These are phyloP conservation scores for Heliamphora exappendiculata DNA, from an alignment of 148 eudicot species.

Conservation along the genomic window DNA sequence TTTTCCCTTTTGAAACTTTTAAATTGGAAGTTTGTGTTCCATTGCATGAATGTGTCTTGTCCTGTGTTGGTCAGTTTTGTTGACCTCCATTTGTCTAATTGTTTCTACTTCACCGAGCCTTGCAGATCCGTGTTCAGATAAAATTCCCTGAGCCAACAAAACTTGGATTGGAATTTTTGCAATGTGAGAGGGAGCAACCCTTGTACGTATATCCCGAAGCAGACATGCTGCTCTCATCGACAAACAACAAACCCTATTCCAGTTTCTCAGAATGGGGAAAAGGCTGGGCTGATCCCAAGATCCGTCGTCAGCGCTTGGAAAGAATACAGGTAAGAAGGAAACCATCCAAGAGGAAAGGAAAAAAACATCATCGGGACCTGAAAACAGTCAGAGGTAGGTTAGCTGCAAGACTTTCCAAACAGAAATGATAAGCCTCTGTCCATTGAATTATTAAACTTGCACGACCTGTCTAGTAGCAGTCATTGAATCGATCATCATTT, in stretches of 20 bases:
- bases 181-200: constrained; percentile 26
- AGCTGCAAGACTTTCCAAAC: constrained; percentile 47
- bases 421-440: constrained; percentile 18
- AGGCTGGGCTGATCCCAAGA: constrained; percentile 96
- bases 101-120: not conserved
- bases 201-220: constrained; percentile 64
- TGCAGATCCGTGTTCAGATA: constrained; percentile 51
- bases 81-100: not conserved
- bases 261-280: constrained; percentile 69
- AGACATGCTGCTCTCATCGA: constrained; percentile 56
- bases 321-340: constrained; percentile 21
- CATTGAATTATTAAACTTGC: not conserved
- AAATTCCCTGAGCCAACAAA: constrained; percentile 57
- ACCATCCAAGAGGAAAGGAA: constrained; percentile 25
- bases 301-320: constrained; percentile 55
- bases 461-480: not conserved
- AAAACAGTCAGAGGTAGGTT: constrained; percentile 65
- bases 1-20: not conserved
- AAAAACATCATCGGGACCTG: constrained; percentile 16
- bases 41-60: not conserved
- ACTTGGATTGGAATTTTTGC: constrained; percentile 45
- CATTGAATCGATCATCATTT: not conserved
- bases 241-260: constrained; percentile 28
- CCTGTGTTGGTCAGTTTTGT: not conserved
- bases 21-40: not conserved